Percentiles rank a stretch among this genome's conserved stretches.
Evolutionary conservation across 164 flowering plant genomes (phyloP).

Genomic region (Chimonanthus salicifolius): DNA sequence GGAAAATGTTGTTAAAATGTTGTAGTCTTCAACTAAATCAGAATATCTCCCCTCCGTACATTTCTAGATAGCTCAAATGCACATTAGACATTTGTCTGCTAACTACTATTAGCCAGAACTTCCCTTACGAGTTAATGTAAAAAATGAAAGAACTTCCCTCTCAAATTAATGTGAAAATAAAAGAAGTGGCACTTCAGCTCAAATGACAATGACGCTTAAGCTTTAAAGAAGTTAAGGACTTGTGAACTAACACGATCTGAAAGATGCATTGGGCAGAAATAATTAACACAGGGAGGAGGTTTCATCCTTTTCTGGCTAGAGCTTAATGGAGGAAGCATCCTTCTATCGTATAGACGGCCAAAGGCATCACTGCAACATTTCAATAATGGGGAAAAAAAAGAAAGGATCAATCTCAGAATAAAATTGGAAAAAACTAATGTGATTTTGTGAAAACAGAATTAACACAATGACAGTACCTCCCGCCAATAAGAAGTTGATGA

Average conservation of each 20-base stretch:
- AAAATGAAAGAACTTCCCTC: too few species aligned
- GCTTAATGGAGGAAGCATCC: slow-evolving; percentile 88
- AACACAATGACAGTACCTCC: slow-evolving; percentile 49
- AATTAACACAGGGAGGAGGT: slow-evolving; percentile 94
- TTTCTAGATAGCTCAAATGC: too few species aligned
- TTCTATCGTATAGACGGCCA: slow-evolving; percentile 94
- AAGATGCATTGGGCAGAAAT: slow-evolving; percentile 97
- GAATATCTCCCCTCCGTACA: too few species aligned
- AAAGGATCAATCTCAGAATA: neutral
- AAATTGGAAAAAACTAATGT: neutral
- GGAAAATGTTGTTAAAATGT: too few species aligned
- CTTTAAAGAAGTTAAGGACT: neutral
- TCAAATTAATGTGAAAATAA: too few species aligned
- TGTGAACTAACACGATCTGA: slow-evolving; percentile 69
- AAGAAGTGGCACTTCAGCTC: neutral
- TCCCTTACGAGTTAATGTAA: too few species aligned
- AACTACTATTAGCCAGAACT: too few species aligned
- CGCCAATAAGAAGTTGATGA: slow-evolving; percentile 94
- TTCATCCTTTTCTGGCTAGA: slow-evolving; percentile 56
- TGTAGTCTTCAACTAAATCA: too few species aligned
- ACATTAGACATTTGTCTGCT: too few species aligned
- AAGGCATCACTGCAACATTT: slow-evolving; percentile 80
- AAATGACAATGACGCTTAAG: neutral
- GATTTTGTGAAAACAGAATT: slow-evolving; percentile 1
- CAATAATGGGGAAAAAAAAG: neutral